Percentiles rank a stretch among this genome's conserved stretches.
Evolutionary conservation across 352 stramenopile genomes (phyloP).

Genomic region (Phytophthora aleatoria): DNA sequence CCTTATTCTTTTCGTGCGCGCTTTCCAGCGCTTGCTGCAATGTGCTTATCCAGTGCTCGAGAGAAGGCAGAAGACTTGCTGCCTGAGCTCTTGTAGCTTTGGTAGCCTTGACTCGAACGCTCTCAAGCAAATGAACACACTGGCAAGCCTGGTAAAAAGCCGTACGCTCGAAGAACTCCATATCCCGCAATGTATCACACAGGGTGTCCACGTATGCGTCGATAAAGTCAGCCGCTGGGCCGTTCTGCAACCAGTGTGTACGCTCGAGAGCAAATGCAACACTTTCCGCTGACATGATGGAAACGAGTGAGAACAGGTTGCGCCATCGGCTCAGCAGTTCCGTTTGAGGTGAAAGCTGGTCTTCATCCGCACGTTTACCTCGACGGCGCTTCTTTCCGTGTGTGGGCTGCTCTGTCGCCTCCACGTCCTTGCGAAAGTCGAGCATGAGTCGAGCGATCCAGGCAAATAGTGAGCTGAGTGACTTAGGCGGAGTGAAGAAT

Average conservation of each 20-base stretch:
- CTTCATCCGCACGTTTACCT: slow-evolving; percentile 37
- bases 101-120: slow-evolving; percentile 28
- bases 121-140: slow-evolving; percentile 52
- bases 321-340: slow-evolving; percentile 64
- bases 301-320: slow-evolving; percentile 75
- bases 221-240: slow-evolving; percentile 49
- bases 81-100: slow-evolving; percentile 39
- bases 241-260: slow-evolving; percentile 44
- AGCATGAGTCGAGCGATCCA: slow-evolving; percentile 64
- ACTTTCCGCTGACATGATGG: slow-evolving; percentile 62
- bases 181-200: slow-evolving; percentile 48
- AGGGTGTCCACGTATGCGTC: slow-evolving; percentile 53
- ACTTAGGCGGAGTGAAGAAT: slow-evolving; percentile 60
- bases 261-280: slow-evolving; percentile 66
- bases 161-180: slow-evolving; percentile 62
- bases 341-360: slow-evolving; percentile 39
- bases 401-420: slow-evolving; percentile 42
- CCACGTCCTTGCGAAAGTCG: slow-evolving; percentile 48
- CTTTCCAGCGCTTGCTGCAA: slow-evolving; percentile 47
- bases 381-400: slow-evolving; percentile 56
- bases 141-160: slow-evolving; percentile 72
- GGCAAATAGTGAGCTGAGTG: slow-evolving; percentile 48
- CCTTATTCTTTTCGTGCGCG: slow-evolving; percentile 39
- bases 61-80: slow-evolving; percentile 26
- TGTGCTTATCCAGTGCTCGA: slow-evolving; percentile 46